Base-by-base conservation (phyloP, 441 rosid species). In the Melastoma candidum region DNA sequence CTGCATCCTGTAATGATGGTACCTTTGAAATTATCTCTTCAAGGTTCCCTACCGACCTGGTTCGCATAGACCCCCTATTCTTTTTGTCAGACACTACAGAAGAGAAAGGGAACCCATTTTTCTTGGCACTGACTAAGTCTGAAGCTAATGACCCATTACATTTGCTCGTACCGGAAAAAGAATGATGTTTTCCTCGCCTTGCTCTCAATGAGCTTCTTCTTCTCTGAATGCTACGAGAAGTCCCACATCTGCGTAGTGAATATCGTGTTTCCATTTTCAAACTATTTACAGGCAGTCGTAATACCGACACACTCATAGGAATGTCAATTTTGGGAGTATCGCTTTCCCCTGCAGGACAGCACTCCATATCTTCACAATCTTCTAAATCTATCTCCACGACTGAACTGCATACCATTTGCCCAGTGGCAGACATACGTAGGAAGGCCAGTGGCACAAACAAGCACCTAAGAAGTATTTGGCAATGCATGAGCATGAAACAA, bases 141-240 rank as follows among this genome's bases (percentile, higher is more conserved):
- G 82, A 75, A 59, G 72, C 76, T 14, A 75, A 53, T 14, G 73
- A 60, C 50, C 85, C 93, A 62, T 65, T 77, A 52, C 73, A 64
- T 69, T 75, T 79, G 61, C 78, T 85, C 26, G 53, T 26, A 49
- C 78, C 71, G 47, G 47, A 54, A 36, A 71, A 47, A 1, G 79
- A 72, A 64, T 77, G 73, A 70, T 73, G 83, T 48, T 87, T 78
- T 22, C 79, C 79, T 70, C 83, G 82, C 68, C 72, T 82, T 66
- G 77, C 68, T 71, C 83, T 78, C 41, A 80, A 51, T 0, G 92
- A 80, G 51, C 96, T 94, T 68, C 97, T 80, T 58, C 84, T 77
- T 77, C 82, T 89, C 56, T 71, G 93, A 48, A 85, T 68, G 57
- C 87, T 70, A 22, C 84, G 82, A 49, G 82, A 78, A 63, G 71